Evolutionary conservation across 768 basidiomycete genomes (phyloP), one percentile per base, ranked within the genome.

Genomic region (Antrodiella citrinella): DNA sequence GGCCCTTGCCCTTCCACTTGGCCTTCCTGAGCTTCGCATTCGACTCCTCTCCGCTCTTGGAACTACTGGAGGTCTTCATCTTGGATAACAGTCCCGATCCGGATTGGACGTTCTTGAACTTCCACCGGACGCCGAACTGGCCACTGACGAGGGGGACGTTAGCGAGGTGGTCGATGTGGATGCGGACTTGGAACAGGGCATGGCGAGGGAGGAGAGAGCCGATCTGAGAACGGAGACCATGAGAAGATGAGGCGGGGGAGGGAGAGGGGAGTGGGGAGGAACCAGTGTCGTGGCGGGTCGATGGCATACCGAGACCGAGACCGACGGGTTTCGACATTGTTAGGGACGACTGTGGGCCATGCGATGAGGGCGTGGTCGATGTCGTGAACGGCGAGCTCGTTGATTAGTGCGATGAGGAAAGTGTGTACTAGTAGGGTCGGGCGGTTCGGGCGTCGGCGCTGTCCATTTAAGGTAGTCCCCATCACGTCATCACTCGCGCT

Each of bases 131-230:
- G 18, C 72, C 79, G 59, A 88, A 87, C 59, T 85, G 76, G 54
- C 86, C 86, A 39, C 70, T 68, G 26, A 87, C 77, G 51, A 87
- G 77, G 0, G 87, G 87, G 0, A 90, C 81, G 55, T 78, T 83
- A 18, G 76, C 72, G 19, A 90, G 73, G 56, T 86, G 77, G 65
- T 87, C 82, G 35, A 88, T 71, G 18, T 70, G 68, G 39, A 89
- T 59, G 10, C 71, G 69, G 23, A 80, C 77, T 48, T 77, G 75
- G 66, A 90, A 88, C 46, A 77, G 72, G 2, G 84, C 77, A 59
- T 87, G 82, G 35, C 74, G 71, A 10, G 83, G 81, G 5, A 85
- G 68, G 47, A 85, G 71, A 24, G 82, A 77, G 23, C 75, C 72
- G 1, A 84, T 66, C 47, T 81, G 82, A 0, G 78, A 74, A 40